Evolutionary conservation across 805 yeast species (phyloP), one percentile per base, ranked within the genome.

Genomic region (Myxozyma mucilagina): DNA sequence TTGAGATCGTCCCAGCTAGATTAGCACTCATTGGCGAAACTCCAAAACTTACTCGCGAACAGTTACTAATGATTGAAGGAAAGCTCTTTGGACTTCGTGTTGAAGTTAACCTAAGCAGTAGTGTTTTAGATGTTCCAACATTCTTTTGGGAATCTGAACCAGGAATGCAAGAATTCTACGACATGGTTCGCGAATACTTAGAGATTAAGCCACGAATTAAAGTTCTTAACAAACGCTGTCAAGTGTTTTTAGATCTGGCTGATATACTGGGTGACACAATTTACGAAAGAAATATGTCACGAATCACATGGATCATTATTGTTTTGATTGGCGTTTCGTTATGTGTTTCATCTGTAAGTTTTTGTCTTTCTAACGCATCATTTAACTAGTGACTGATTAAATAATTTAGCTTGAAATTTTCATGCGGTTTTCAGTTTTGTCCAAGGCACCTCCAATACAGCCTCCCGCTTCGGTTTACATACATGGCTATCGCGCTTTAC

Each of bases 121-220:
- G 89, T 65, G 91, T 94, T 24, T 78, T 94, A 56, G 99, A 94
- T 70, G 91, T 97, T 0, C 99, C 99, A 0, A 97, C 90, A 64
- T 91, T 90, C 71, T 94, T 94, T 74, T 94, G 99, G 99, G 89
- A 92, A 35, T 75, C 76, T 64, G 99, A 94, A 75, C 99, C 99
- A 4, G 92, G 96, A 42, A 80, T 94, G 66, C 96, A 93, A 72
- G 98, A 98, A 3, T 77, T 94, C 45, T 94, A 94, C 74, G 80
- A 80, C 39, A 97, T 97, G 1, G 86, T 92, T 59, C 77, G 97
- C 60, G 97, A 94, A 66, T 94, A 94, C 70, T 76, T 94, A 59
- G 99, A 94, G 74, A 92, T 94, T 64, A 97, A 93, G 72, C 97
- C 90, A 74, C 78, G 99, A 56, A 97, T 93, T 35, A 92, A 89